Base-by-base conservation (phyloP, 805 yeast genomes). In the Yarrowia keelungensis region DNA sequence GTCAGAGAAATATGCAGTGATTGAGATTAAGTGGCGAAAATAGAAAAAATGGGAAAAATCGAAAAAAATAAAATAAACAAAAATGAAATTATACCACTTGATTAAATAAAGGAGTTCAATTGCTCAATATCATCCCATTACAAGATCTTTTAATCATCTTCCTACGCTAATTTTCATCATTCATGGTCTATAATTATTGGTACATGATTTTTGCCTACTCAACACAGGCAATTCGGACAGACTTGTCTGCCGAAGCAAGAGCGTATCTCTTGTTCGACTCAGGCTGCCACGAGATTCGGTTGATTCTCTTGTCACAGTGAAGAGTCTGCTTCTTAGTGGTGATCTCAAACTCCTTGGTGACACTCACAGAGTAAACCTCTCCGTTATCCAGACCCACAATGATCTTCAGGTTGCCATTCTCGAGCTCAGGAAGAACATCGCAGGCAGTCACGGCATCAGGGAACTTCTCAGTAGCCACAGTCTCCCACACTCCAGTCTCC, bases 341-440 rank as follows among this genome's bases (percentile, higher is more conserved):
- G 46, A 82, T 78, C 12, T 74, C 75, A 2, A 50, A 26, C 3
- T 71, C 71, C 0, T 73, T 72, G 45, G 74, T 74, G 43, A 85
- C 81, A 1, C 76, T 69, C 70, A 82, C 85, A 0, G 89, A 69
- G 3, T 76, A 73, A 10, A 92, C 77, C 1, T 78, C 79, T 2
- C 97, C 97, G 69, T 79, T 81, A 73, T 91, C 97, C 43, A 86
- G 78, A 1, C 97, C 98, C 12, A 83, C 85, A 0, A 89, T 88
- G 15, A 91, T 69, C 42, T 47, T 32, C 26, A 45, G 22, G 8
- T 19, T 38, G 10, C 64, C 66, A 10, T 53, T 7, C 2, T 81
- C 54, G 5, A 81, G 71, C 5, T 77, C 69, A 11, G 79, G 76
- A 26, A 78, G 71, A 3, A 80, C 82, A 58, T 89, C 86, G 2